These are phyloP conservation scores for Baeospora myosura DNA, from an alignment of 1,284 basidiomycete species.

Conservation along the genomic window DNA sequence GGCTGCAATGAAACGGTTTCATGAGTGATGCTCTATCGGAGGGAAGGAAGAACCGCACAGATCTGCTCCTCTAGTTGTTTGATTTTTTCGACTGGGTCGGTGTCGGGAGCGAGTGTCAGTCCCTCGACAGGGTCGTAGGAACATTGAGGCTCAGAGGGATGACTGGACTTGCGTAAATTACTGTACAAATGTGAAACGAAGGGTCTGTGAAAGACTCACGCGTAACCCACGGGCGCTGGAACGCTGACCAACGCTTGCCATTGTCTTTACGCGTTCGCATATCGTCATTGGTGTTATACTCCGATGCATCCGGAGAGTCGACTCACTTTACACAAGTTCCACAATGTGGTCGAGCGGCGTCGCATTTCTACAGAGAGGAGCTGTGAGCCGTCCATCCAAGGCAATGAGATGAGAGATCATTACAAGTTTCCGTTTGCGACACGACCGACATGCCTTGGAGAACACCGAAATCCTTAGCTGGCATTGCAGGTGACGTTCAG, in stretches of 20 bases:
- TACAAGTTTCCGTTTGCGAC: conserved; percentile 75
- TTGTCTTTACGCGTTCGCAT: conserved; percentile 45
- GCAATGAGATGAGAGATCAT: conserved; percentile 18
- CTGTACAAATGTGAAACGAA: conserved; percentile 3
- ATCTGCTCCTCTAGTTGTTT: conserved; percentile 71
- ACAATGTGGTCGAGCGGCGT: conserved; percentile 74
- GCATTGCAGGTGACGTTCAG: neutral
- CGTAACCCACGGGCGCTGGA: conserved; percentile 71
- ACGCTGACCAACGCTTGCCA: conserved; percentile 75
- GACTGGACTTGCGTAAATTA: conserved; percentile 36
- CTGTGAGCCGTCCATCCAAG: conserved; percentile 8
- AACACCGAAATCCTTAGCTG: neutral
- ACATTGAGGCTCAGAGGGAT: conserved; percentile 74
- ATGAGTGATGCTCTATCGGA: neutral
- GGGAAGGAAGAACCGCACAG: conserved; percentile 34
- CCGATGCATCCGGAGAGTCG: conserved; percentile 5
- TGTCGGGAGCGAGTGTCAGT: conserved; percentile 61
- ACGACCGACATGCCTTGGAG: conserved; percentile 43
- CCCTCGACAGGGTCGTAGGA: conserved; percentile 80
- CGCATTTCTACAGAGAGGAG: conserved; percentile 58
- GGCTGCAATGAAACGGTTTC: conserved; percentile 29
- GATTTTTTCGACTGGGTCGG: conserved; percentile 69
- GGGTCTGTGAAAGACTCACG: conserved; percentile 37
- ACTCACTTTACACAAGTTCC: conserved; percentile 74
- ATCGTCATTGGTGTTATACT: conserved; percentile 3